These are phyloP conservation scores for Zygosaccharomyces sapae DNA, from an alignment of 1,139 yeast species.

Conservation along the genomic window DNA sequence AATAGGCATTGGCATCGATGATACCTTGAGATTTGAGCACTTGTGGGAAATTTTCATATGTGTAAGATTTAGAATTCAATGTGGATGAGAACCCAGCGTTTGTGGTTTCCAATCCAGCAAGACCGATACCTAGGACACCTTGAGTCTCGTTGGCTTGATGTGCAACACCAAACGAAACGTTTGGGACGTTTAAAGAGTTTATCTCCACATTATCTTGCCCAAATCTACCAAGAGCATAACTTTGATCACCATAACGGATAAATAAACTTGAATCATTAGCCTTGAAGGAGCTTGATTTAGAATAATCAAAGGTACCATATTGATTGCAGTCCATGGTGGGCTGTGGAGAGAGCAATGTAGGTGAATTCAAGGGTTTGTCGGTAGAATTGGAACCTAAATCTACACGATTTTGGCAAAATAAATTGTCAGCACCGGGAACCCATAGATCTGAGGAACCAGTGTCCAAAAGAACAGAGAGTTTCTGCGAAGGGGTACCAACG, in stretches of 20 bases:
- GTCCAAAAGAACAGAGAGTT: slow-evolving; percentile 45
- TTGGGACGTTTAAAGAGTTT: slow-evolving; percentile 39
- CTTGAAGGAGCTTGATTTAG: slow-evolving; percentile 44
- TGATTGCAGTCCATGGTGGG: slow-evolving; percentile 33
- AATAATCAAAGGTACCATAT: slow-evolving; percentile 44
- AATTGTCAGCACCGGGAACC: slow-evolving; percentile 39
- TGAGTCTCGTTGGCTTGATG: slow-evolving; percentile 47
- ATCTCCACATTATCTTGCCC: slow-evolving; percentile 47
- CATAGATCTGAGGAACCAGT: slow-evolving; percentile 69
- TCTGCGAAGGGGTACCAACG: too few relatives aligned
- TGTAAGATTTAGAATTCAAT: slow-evolving; percentile 20
- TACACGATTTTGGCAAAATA: slow-evolving; percentile 14
- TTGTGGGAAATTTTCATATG: slow-evolving; percentile 48
- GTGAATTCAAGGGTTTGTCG: neutral
- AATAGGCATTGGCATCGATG: slow-evolving; percentile 50
- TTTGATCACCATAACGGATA: slow-evolving; percentile 57
- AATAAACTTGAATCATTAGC: slow-evolving; percentile 43
- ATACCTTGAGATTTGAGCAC: slow-evolving; percentile 49
- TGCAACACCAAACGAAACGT: slow-evolving; percentile 55
- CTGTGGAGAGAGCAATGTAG: neutral
- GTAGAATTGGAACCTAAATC: neutral
- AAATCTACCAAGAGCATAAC: slow-evolving; percentile 59
- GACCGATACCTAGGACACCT: slow-evolving; percentile 62
- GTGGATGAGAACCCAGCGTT: slow-evolving; percentile 27
- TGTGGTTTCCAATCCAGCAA: slow-evolving; percentile 46